Conservation (phyloP, 805 yeast genomes). For the Starmerella stigmatis region DNA sequence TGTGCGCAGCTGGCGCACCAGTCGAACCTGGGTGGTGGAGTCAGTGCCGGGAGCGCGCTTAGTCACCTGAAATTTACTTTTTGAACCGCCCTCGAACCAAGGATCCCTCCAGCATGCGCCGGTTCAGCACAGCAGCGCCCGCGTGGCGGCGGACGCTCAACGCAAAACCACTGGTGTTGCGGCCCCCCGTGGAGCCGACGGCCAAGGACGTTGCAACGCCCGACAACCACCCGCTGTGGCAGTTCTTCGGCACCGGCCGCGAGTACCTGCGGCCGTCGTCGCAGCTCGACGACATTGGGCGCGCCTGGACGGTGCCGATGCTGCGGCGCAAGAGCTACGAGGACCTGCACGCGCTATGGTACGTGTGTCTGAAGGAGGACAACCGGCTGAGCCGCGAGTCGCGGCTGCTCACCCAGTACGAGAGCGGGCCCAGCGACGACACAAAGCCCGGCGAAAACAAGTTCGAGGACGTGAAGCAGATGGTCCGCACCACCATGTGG, state of each 20-base stretch:
- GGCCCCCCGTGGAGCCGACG: constrained; percentile 80
- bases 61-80: constrained; percentile 5
- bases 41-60: background rate
- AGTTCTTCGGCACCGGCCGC: constrained; percentile 58
- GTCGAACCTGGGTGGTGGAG: background rate
- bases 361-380: constrained; percentile 69
- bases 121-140: constrained; percentile 14
- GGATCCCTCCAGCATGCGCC: constrained; percentile 7
- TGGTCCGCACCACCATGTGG: constrained; percentile 55
- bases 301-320: constrained; percentile 83
- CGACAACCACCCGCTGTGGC: constrained; percentile 92
- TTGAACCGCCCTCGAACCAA: constrained; percentile 3
- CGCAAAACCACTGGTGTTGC: constrained; percentile 45
- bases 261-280: constrained; percentile 49
- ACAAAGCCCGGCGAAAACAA: constrained; percentile 19
- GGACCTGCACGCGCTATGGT: constrained; percentile 88
- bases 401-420: constrained; percentile 41
- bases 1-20: no score
- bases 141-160: constrained; percentile 19
- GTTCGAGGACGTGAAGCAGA: constrained; percentile 33
- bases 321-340: constrained; percentile 83
- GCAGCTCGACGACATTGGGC: constrained; percentile 38
- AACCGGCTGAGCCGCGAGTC: constrained; percentile 69
- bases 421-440: constrained; percentile 23
- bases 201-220: constrained; percentile 58